Base-by-base conservation (phyloP, 352 stramenopile species). In the Phytophthora agathidicida region DNA sequence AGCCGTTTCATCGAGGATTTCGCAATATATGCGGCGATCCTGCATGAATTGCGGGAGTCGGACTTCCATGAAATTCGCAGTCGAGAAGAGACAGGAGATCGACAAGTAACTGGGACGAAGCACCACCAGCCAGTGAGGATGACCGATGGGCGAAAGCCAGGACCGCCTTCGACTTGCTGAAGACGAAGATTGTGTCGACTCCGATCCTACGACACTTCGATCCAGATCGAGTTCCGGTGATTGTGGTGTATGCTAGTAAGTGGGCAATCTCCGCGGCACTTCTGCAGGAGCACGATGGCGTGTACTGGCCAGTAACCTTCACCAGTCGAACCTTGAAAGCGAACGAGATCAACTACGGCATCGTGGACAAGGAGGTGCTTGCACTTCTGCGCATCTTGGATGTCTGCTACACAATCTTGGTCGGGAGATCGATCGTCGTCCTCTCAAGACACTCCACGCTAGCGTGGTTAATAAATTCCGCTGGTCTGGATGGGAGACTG, bases 1-100 rank as follows among this genome's bases (percentile, higher is more conserved):
- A 24, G 36, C 28, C 17, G 38, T 2, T 60, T 65, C 47, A 54
- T 65, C 8, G 60, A 38, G 6, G 48, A 65, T 22, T 71, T 57
- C 17, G 54, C 61, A 1, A 26, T 65, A 0, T 71, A 71, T 26
- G 61, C 61, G 8, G 14, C 54, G 0, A 5, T 14, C 11, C 13
- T 66, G 31, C 59, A 71, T n/a, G 35, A 36, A 10, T 31, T 56
- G n/a, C 42, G 9, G 0, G 46, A 54, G 16, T 2, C n/a, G 0
- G 39, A 60, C 13, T 51, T 65, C 24, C 19, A 28, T 0, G 46
- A 47, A 6, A n/a, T n/a, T n/a, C n/a, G n/a, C n/a, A n/a, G n/a
- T n/a, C n/a, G n/a, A n/a, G n/a, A n/a, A n/a, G n/a, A n/a, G n/a
- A n/a, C n/a, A n/a, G n/a, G n/a, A n/a, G n/a, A n/a, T n/a, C n/a